Evolutionary conservation across 2,329 filamentous ascomycete species (phyloP), one percentile per base, ranked within the genome.

Genomic region (Penicillium verrucosum): DNA sequence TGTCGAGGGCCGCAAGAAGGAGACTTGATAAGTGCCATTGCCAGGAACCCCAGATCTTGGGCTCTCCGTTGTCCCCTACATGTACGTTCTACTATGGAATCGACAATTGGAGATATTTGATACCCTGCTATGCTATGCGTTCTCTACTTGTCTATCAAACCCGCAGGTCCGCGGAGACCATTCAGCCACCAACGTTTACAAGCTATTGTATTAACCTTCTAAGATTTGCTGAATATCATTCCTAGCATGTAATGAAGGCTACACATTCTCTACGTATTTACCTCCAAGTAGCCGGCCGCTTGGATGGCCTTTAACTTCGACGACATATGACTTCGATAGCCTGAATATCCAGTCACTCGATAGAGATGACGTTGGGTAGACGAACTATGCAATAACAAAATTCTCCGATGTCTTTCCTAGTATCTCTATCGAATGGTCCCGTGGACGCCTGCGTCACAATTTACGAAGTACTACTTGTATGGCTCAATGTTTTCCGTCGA

Each of bases 1-100:
- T 29, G 82, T 96, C 66, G 89, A 94, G 70, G 79, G 81, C 62
- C 78, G 83, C 61, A 82, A 82, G 70, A 75, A 77, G 56, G 68
- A 72, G 34, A n/a, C 25, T 37, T 54, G 47, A 25, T 61, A 50
- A 42, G 30, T 36, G 18, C 25, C 38, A 18, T 14, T 27, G 16
- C 12, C 11, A 25, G 10, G 5, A 21, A 25, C 8, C 4, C 25
- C 34, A 32, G 29, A 11, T 12, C 14, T 32, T 44, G 18, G 14
- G 18, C 18, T 27, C 5, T 45, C 5, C 18, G 21, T 40, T 27
- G 14, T 30, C 32, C 4, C 11, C 14, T 54, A 18, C 10, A 32
- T 32, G 18, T n/a, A 18, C 8, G 21, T 36, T 29, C 7, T 29
- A 16, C 12, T 27, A 23, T 32, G 27, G 16, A 41, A 36, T 50